Conservation (phyloP, 129 eudicot genomes). For the Lonicera japonica region DNA sequence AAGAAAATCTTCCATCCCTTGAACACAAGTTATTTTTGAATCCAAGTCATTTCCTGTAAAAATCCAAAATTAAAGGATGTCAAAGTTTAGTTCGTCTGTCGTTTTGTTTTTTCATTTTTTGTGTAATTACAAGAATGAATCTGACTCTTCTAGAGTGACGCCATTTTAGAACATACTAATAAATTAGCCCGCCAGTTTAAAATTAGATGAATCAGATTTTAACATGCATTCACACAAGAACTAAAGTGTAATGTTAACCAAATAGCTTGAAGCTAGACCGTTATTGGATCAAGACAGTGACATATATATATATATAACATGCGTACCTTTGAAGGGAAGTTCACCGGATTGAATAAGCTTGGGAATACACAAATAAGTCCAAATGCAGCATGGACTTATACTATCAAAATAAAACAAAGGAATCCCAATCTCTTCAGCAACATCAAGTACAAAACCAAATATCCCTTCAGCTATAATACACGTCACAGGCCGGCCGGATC, state of each 20-base stretch:
- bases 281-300: no score
- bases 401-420: constrained; percentile 42
- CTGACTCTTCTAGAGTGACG: no score
- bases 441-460: constrained; percentile 31
- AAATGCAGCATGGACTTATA: constrained; percentile 33
- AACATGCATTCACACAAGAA: no score
- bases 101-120: no score
- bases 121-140: no score
- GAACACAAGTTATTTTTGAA: constrained; percentile 19
- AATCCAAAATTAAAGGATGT: background rate
- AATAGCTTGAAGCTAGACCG: no score
- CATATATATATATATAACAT: no score
- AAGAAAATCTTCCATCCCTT: constrained; percentile 32
- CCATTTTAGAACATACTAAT: no score
- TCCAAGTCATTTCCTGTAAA: constrained; percentile 35
- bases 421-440: constrained; percentile 35
- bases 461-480: constrained; percentile 39
- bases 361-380: constrained; percentile 31
- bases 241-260: no score
- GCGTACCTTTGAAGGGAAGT: constrained; percentile 13
- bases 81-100: no score
- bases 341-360: constrained; percentile 25
- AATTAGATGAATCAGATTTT: no score
- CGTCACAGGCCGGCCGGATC: constrained; percentile 22
- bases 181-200: no score